phyloP scores from a whole-genome alignment of 345 rosid genomes.

The Hypericum androsaemum region DNA sequence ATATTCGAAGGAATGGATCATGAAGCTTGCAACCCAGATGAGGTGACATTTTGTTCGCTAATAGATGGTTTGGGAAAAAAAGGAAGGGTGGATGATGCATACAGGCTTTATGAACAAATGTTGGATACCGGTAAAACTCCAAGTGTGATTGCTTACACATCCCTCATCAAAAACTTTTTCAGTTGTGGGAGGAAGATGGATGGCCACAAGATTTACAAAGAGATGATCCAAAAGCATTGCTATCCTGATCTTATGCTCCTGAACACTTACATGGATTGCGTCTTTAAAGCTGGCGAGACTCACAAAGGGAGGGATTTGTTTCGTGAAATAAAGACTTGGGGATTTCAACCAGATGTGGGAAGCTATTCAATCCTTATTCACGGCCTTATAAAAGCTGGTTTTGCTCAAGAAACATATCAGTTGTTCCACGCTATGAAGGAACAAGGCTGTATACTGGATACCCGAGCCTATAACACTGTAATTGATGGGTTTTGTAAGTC shows the following conservation, averaged over 20 bases:
- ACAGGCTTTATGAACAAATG: constrained; percentile 78
- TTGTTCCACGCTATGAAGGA: constrained; percentile 83
- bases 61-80: constrained; percentile 85
- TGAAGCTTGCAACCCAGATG: constrained; percentile 63
- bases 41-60: constrained; percentile 76
- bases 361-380: constrained; percentile 80
- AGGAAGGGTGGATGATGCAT: constrained; percentile 83
- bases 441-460: constrained; percentile 76
- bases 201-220: constrained; percentile 91
- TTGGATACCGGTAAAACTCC: constrained; percentile 52
- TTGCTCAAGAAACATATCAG: constrained; percentile 65
- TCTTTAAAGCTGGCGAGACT: constrained; percentile 77
- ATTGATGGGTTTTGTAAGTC: constrained; percentile 93
- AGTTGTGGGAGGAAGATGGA: constrained; percentile 72
- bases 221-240: constrained; percentile 57
- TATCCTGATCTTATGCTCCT: constrained; percentile 70
- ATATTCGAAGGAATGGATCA: constrained; percentile 69
- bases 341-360: constrained; percentile 62
- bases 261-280: constrained; percentile 88
- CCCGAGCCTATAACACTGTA: constrained; percentile 71
- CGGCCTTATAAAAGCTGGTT: constrained; percentile 81
- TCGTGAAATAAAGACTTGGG: constrained; percentile 59
- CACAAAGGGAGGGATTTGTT: constrained; percentile 77
- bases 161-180: constrained; percentile 79
- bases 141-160: constrained; percentile 59